These are phyloP conservation scores for Sporothrix brasiliensis DNA, from an alignment of 2,329 filamentous ascomycete species.

Conservation along the genomic window DNA sequence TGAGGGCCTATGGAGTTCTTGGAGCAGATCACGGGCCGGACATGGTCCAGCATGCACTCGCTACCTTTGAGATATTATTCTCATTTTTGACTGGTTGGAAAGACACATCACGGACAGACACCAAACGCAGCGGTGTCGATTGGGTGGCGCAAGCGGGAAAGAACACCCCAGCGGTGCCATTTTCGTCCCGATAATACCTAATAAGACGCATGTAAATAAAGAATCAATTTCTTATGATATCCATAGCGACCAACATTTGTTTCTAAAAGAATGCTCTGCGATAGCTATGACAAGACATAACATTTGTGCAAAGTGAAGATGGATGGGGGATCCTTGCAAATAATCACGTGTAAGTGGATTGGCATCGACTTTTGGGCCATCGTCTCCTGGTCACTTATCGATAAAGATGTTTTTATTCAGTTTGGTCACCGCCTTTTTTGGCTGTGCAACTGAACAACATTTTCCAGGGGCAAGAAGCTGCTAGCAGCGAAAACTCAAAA, in stretches of 20 bases:
- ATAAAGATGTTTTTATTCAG: conserved; percentile 27
- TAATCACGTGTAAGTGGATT: neutral
- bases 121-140: conserved; percentile 18
- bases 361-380: neutral
- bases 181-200: conserved; percentile 47
- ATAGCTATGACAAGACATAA: neutral
- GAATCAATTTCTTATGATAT: conserved; percentile 4
- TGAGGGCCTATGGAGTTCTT: conserved; percentile 50
- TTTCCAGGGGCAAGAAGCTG: conserved; percentile 22
- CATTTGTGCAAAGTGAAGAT: neutral
- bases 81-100: conserved; percentile 32
- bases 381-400: conserved; percentile 34
- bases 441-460: neutral
- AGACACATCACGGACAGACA: conserved; percentile 26
- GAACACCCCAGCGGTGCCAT: neutral
- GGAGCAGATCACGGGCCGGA: conserved; percentile 49
- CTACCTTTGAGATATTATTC: conserved; percentile 51
- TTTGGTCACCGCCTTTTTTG: conserved; percentile 15
- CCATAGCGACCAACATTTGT: neutral
- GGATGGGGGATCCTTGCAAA: too few species aligned
- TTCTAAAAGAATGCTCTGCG: neutral
- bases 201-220: conserved; percentile 45
- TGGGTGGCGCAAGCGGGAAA: conserved; percentile 12
- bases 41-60: conserved; percentile 44
- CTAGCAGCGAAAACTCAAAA: conserved; percentile 21